Evolutionary conservation across 202 grass and related monocot species (phyloP).

Genomic region (Carex arenaria): DNA sequence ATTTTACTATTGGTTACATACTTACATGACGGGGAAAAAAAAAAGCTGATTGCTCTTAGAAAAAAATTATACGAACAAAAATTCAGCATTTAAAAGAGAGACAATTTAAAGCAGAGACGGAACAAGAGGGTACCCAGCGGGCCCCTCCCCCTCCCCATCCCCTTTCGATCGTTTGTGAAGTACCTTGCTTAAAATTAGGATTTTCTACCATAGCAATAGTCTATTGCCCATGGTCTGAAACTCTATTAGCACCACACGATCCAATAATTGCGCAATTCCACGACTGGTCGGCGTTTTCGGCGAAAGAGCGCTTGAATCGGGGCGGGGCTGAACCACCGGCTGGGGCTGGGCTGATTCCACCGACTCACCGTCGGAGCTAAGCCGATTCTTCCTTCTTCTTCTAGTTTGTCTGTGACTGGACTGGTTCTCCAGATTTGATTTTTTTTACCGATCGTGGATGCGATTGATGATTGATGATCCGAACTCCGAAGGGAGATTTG

Average conservation of each 20-base stretch:
- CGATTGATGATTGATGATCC: constrained; percentile 2
- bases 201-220: neutral
- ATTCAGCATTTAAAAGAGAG: constrained; percentile 3
- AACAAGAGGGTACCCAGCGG: no score
- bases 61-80: neutral
- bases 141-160: neutral
- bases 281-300: neutral
- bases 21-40: neutral
- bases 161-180: neutral
- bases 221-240: neutral
- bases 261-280: neutral
- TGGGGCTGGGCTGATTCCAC: neutral
- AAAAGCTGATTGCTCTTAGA: neutral
- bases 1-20: neutral
- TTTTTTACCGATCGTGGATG: neutral
- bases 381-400: neutral
- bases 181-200: constrained; percentile 9
- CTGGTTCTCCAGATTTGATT: constrained; percentile 9
- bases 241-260: neutral
- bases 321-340: neutral
- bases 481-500: neutral
- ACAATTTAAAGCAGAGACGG: constrained; percentile 1
- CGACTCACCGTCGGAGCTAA: neutral
- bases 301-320: neutral
- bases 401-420: neutral